Evolutionary conservation across 352 stramenopile genomes (phyloP).

Genomic region (Globisporangium mamillatum): DNA sequence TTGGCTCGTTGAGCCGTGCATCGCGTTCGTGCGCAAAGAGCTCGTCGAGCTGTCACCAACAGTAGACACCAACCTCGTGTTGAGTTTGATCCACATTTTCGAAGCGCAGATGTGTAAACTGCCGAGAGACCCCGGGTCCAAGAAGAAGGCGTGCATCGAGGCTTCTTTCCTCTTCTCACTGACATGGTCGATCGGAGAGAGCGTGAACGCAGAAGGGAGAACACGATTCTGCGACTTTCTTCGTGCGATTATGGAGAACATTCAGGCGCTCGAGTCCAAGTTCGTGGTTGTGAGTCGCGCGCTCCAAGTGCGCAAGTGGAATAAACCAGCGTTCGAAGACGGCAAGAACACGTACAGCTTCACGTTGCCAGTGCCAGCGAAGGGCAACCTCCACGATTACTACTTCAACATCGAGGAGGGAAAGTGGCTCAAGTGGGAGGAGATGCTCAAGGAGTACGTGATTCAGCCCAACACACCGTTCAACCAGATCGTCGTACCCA

Average conservation of each 20-base stretch:
- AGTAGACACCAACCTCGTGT: slow-evolving; percentile 89
- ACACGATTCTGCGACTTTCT: slow-evolving; percentile 83
- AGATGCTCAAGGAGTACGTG: slow-evolving; percentile 81
- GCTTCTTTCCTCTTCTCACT: slow-evolving; percentile 90
- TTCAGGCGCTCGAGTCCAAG: slow-evolving; percentile 63
- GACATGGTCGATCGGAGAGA: slow-evolving; percentile 90
- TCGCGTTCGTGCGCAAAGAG: slow-evolving; percentile 88
- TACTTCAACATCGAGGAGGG: slow-evolving; percentile 78
- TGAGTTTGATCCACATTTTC: slow-evolving; percentile 85
- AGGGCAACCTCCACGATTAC: slow-evolving; percentile 85
- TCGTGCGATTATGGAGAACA: slow-evolving; percentile 71
- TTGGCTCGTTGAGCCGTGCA: slow-evolving; percentile 88
- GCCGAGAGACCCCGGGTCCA: slow-evolving; percentile 62
- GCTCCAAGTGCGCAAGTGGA: slow-evolving; percentile 82
- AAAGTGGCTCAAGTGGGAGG: slow-evolving; percentile 92
- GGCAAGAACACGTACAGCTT: slow-evolving; percentile 53
- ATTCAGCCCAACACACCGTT: slow-evolving; percentile 87
- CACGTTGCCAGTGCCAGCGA: slow-evolving; percentile 50
- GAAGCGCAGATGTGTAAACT: slow-evolving; percentile 77
- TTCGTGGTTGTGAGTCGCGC: slow-evolving; percentile 74
- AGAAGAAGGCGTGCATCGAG: slow-evolving; percentile 67
- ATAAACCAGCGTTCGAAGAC: slow-evolving; percentile 66
- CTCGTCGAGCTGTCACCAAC: slow-evolving; percentile 84
- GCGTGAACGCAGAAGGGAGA: slow-evolving; percentile 64
- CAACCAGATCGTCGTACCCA: slow-evolving; percentile 93